Base-by-base conservation (phyloP, 1,139 yeast species). In the Hansenula anomala region DNA sequence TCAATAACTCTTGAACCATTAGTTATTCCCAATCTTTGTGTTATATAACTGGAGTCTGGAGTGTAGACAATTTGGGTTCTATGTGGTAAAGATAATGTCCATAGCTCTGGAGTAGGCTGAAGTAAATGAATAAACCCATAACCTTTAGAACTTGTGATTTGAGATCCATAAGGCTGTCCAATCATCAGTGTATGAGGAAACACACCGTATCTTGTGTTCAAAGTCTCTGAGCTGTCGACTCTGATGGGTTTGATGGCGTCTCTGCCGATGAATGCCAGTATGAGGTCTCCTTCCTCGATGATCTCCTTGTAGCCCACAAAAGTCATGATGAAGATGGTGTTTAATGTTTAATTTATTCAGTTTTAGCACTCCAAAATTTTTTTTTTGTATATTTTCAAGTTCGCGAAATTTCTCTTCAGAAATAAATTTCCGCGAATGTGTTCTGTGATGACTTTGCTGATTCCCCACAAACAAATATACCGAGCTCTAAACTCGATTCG, bases 41-140 rank as follows among this genome's bases (percentile, higher is more conserved):
- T 75, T 41, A 94, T 89, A 55, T 88, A 92, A 23, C 95, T 79
- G 3, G 96, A 85, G 58, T 94, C 99, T 9, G 96, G 96, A 0
- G 97, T 86, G 59, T 94, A 94, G 1, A 94, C 97, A 51, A 94
- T 92, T 65, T 94, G 99, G 0, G 99, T 94, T 60, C 99, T 73
- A 59, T 94, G 99, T 1, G 98, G 97, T 36, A 94, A 69, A 0
- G 97, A 88, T 24, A 87, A 59, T 0, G 97, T 85, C 99, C 99
- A 94, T 28, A 92, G 66, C 61, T 94, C 99, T 0, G 99, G 94
- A 0, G 96, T 82, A 1, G 98, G 97, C 42, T 85, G 90, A 36
- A 94, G 63, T 24, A 92, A 67, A 57, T 92, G 95, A 36, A 94
- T 78, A 55, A 88, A 94, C 0, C 98, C 98, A 48, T 78, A 75